phyloP scores from a whole-genome alignment of 164 flowering plant species.

The Nelumbo lutea region DNA sequence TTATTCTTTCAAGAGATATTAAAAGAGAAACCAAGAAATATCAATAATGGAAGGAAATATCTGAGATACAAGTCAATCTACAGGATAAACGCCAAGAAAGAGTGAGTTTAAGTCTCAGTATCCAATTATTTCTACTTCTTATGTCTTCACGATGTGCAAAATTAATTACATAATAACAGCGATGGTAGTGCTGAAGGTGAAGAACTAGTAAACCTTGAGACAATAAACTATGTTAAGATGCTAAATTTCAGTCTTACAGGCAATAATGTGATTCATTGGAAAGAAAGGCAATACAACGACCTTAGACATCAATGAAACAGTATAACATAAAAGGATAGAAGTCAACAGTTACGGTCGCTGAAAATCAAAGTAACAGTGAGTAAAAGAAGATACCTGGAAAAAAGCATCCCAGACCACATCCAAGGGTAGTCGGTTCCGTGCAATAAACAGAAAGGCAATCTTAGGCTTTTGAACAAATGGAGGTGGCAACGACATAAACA shows the following conservation, averaged over 20 bases:
- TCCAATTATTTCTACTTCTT: no score
- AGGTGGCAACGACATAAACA: conserved; percentile 28
- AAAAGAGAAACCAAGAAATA: neutral
- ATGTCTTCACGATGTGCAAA: no score
- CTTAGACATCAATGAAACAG: neutral
- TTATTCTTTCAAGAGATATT: neutral
- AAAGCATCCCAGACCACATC: conserved; percentile 86
- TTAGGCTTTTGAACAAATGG: conserved; percentile 44
- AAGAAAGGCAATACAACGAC: neutral
- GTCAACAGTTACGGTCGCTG: no score
- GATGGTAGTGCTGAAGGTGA: no score
- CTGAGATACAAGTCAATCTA: no score
- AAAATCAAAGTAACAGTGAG: neutral
- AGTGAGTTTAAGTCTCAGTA: no score
- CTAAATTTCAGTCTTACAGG: no score
- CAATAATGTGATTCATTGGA: no score
- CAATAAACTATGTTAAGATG: no score
- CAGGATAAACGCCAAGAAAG: no score
- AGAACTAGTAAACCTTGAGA: no score
- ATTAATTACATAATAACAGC: no score
- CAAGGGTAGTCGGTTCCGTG: conserved; percentile 79
- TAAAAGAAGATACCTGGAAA: conserved; percentile 46
- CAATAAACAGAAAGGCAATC: conserved; percentile 83
- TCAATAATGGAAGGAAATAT: neutral
- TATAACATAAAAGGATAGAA: neutral